These are phyloP conservation scores for Teunomyces stri DNA, from an alignment of 805 yeast genomes.

Conservation along the genomic window DNA sequence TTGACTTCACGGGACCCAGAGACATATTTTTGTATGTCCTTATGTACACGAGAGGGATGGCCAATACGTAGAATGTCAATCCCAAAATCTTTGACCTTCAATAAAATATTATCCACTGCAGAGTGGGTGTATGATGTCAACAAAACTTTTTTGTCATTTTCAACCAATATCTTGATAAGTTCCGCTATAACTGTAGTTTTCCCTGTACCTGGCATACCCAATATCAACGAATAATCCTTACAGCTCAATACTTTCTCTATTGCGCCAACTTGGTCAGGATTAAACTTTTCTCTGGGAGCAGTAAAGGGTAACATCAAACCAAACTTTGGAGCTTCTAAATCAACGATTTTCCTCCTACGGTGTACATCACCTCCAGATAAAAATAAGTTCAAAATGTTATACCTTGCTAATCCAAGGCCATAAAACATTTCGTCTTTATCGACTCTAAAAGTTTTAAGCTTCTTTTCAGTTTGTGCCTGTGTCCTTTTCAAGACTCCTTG, in stretches of 20 bases:
- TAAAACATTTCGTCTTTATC: conserved; percentile 78
- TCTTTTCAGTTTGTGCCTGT: background rate
- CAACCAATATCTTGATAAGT: conserved; percentile 59
- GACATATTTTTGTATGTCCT: conserved; percentile 52
- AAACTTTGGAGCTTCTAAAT: conserved; percentile 48
- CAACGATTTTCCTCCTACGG: conserved; percentile 52
- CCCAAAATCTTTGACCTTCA: conserved; percentile 52
- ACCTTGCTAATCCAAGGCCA: conserved; percentile 75
- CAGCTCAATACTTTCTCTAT: conserved; percentile 62
- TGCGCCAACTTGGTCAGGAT: conserved; percentile 70
- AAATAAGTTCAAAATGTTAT: conserved; percentile 69
- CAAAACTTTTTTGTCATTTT: conserved; percentile 62
- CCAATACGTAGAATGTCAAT: conserved; percentile 68
- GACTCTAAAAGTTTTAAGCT: conserved; percentile 50
- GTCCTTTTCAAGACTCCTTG: conserved; percentile 41
- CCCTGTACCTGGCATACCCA: conserved; percentile 99
- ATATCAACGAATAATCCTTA: conserved; percentile 71
- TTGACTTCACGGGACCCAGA: conserved; percentile 37
- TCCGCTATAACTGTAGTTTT: conserved; percentile 88
- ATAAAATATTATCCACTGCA: conserved; percentile 89
- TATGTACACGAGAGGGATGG: conserved; percentile 54
- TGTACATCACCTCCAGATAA: conserved; percentile 45
- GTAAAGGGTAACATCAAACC: conserved; percentile 16
- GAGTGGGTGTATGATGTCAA: conserved; percentile 90
- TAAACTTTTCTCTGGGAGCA: conserved; percentile 38